Base-by-base conservation (phyloP, 2,329 filamentous ascomycete genomes). In the Ramularia endophylla region DNA sequence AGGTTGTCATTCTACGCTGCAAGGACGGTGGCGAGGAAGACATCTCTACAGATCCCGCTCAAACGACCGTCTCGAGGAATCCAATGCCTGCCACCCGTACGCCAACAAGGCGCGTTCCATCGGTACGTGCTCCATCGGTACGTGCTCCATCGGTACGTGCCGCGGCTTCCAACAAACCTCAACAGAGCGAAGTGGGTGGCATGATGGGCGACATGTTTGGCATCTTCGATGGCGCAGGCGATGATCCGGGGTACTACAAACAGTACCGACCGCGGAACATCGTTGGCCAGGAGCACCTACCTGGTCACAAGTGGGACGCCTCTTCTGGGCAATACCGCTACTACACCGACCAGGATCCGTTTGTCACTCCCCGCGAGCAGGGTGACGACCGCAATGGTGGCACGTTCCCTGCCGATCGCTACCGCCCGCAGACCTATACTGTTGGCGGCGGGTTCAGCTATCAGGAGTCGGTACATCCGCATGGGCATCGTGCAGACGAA, bases 1-100 rank as follows among this genome's bases (percentile, higher is more conserved):
- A 73, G 48, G 65, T 74, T 12, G 53, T 73, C 3, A 62, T 72
- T 3, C 55, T 72, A 13, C 64, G 70, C 20, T 71, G 68, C 46
- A 62, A 52, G 29, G 44, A 37, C n/a, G 30, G 36, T 19, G 32
- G 32, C 18, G 32, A 20, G 15, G 20, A 34, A 17, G 32, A 34
- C 6, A 18, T n/a, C 13, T 12, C 27, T 6, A 15, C 13, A 13
- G 28, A 36, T 12, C 41, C 36, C n/a, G 33, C 37, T 20, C 27
- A 33, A 6, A 29, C 32, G 13, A 28, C 40, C 11, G 22, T 25
- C 22, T 25, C 22, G 22, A 25, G 22, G 22, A 25, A 25, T 25
- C 22, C 22, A 25, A n/a, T n/a, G n/a, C n/a, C n/a, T n/a, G n/a
- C n/a, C n/a, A n/a, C n/a, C 11, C 22, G 6, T 25, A 25, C 22